phyloP scores from a whole-genome alignment of 1,139 yeast species.

The Nadsonia commutata region DNA sequence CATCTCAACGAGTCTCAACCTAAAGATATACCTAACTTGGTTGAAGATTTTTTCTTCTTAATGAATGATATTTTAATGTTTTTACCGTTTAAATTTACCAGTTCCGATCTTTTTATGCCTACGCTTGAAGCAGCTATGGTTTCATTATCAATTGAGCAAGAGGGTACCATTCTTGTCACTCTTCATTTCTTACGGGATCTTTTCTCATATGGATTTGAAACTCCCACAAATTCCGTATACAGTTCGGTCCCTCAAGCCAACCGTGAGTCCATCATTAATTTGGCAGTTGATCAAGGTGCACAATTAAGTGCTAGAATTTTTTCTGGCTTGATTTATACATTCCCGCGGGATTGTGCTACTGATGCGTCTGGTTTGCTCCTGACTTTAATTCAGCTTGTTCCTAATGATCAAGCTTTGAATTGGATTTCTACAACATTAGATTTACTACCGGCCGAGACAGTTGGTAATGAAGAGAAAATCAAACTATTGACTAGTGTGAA shows the following conservation, averaged over 20 bases:
- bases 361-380: constrained; percentile 68
- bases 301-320: constrained; percentile 40
- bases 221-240: constrained; percentile 63
- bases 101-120: constrained; percentile 40
- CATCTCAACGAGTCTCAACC: constrained; percentile 19
- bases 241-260: constrained; percentile 41
- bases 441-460: constrained; percentile 42
- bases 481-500: constrained; percentile 44
- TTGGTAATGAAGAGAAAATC: constrained; percentile 48
- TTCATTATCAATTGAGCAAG: constrained; percentile 45
- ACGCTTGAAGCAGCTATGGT: constrained; percentile 47
- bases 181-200: constrained; percentile 69
- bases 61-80: constrained; percentile 66
- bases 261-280: constrained; percentile 31
- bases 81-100: constrained; percentile 53
- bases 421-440: constrained; percentile 51
- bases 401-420: constrained; percentile 28
- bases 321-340: constrained; percentile 54
- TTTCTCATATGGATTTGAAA: constrained; percentile 67
- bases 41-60: constrained; percentile 85
- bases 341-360: constrained; percentile 53
- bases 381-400: constrained; percentile 45
- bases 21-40: constrained; percentile 49
- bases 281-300: constrained; percentile 39
- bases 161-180: constrained; percentile 55